Evolutionary conservation across 441 rosid genomes (phyloP).

Genomic region (Aleurites moluccanus): DNA sequence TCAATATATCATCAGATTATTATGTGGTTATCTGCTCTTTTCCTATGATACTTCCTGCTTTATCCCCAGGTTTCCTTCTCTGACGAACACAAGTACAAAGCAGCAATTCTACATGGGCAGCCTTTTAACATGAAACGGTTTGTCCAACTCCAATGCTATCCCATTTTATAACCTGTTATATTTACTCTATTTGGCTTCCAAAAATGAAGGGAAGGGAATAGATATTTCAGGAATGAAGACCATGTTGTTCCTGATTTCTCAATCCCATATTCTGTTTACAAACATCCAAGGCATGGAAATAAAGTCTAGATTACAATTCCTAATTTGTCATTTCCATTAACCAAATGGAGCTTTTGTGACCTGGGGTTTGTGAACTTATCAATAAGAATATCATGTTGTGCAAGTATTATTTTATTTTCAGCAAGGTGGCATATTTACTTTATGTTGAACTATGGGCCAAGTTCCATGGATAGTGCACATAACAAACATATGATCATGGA

Average conservation of each 20-base stretch:
- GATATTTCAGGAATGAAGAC: neutral
- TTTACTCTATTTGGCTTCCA: neutral
- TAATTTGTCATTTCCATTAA: neutral
- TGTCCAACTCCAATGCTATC: slow-evolving; percentile 3
- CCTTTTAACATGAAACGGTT: slow-evolving; percentile 86
- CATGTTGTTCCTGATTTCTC: neutral
- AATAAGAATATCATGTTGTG: too few relatives aligned
- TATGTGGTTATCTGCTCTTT: neutral
- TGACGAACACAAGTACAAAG: slow-evolving; percentile 64
- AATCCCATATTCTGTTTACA: neutral
- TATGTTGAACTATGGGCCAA: neutral
- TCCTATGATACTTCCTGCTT: slow-evolving; percentile 20
- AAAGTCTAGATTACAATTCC: neutral
- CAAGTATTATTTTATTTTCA: neutral
- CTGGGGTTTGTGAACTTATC: neutral
- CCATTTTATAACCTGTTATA: neutral
- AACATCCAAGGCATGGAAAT: neutral
- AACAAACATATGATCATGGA: neutral
- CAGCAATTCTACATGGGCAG: slow-evolving; percentile 61
- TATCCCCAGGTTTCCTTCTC: slow-evolving; percentile 68
- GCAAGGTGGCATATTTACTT: neutral
- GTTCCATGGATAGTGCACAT: neutral
- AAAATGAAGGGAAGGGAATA: neutral
- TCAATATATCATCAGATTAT: neutral
- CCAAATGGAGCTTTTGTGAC: neutral